Evolutionary conservation across 2,329 filamentous ascomycete genomes (phyloP), one percentile per base, ranked within the genome.

Genomic region (Claviceps arundinis): DNA sequence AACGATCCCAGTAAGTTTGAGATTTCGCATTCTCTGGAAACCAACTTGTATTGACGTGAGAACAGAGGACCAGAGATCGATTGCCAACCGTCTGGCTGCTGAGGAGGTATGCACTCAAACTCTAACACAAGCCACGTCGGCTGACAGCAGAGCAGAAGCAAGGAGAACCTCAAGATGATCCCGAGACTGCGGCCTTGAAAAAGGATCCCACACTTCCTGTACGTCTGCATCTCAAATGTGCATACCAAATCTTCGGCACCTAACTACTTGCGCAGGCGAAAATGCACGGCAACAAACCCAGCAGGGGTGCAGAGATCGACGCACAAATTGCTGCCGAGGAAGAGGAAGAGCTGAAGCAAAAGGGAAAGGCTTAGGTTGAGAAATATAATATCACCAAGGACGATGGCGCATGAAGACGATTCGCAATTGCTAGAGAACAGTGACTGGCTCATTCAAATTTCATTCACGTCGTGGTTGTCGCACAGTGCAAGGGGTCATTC

Each of bases 281-380:
- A 58, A 63, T 74, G 57, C 84, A 89, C 62, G 84, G 84, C 55
- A 89, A 89, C 64, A 75, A 88, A 69, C 85, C 85, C 2, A 85
- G 80, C 19, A 79, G 73, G 61, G 85, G 85, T 17, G 85, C 85
- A 24, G 78, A 85, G 73, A 75, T 88, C 53, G 85, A 89, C 65
- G 78, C 85, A 53, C 64, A 85, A 67, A 58, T 89, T 47, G 71
- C 77, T 61, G 77, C 78, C 4, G 85, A 89, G 60, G 85, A 89
- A 54, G 78, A 85, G 61, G 78, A 75, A 57, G 68, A 76, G 51
- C 61, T 88, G 55, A 75, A 72, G 68, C 75, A 73, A 64, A 87
- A 86, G 74, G 61, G 63, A 30, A 67, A 66, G 55, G 63, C 59
- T 30, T 57, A 48, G 38, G 13, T n/a, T 14, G 1, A 22, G 7